phyloP scores from a whole-genome alignment of 768 basidiomycete genomes.

The Mycena leptocephala region DNA sequence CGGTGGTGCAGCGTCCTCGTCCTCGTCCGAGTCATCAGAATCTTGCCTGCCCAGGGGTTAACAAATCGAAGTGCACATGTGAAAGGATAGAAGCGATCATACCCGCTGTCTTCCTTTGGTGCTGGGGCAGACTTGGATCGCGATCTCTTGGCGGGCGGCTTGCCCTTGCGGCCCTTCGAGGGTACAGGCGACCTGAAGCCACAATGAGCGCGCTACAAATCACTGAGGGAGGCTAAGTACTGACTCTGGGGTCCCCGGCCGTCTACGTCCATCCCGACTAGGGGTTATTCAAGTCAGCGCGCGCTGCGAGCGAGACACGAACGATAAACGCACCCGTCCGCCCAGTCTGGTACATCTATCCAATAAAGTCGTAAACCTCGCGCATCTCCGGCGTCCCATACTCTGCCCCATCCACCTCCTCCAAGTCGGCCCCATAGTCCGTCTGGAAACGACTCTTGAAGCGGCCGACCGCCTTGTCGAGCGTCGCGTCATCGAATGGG shows the following conservation, averaged over 20 bases:
- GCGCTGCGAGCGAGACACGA: neutral
- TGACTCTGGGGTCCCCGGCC: constrained; percentile 9
- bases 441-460: constrained; percentile 66
- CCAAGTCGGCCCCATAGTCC: constrained; percentile 60
- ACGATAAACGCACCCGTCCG: neutral
- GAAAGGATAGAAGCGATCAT: neutral
- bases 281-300: neutral
- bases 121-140: constrained; percentile 2
- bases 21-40: neutral
- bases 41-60: neutral
- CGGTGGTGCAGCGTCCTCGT: neutral
- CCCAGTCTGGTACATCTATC: constrained; percentile 50
- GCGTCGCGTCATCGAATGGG: constrained; percentile 69
- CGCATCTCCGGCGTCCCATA: constrained; percentile 60
- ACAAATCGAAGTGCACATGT: neutral
- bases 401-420: constrained; percentile 52
- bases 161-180: constrained; percentile 6
- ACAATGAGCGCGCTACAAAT: neutral
- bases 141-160: neutral
- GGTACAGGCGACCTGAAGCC: constrained; percentile 14
- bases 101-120: constrained; percentile 11
- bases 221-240: neutral
- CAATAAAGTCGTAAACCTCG: constrained; percentile 60
- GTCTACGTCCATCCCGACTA: neutral
- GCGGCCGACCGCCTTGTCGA: constrained; percentile 70